These are phyloP conservation scores for Neurospora terricola DNA, from an alignment of 495 filamentous ascomycete species.

Conservation along the genomic window DNA sequence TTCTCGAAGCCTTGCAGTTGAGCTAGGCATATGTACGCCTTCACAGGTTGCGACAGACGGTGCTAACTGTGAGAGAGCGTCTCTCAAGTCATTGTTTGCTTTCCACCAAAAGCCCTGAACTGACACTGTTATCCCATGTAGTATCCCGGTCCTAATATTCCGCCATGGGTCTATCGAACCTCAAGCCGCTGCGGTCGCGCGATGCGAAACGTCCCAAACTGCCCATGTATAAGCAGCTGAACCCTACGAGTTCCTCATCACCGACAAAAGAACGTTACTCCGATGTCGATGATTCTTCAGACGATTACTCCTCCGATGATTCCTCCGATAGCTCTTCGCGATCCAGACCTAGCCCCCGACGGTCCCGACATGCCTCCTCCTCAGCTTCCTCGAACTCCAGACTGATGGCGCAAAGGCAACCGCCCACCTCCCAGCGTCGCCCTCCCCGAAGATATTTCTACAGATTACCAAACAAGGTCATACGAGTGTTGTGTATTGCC, in stretches of 20 bases:
- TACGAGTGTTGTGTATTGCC: constrained; percentile 61
- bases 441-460: constrained; percentile 40
- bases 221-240: constrained; percentile 32
- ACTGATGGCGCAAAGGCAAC: constrained; percentile 40
- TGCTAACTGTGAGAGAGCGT: background rate
- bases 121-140: background rate
- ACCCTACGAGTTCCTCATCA: constrained; percentile 9
- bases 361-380: constrained; percentile 40
- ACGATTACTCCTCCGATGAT: constrained; percentile 32
- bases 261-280: constrained; percentile 34
- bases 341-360: constrained; percentile 29
- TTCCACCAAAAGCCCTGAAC: background rate
- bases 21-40: background rate
- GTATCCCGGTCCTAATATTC: background rate
- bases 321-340: constrained; percentile 28
- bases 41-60: background rate
- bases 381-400: constrained; percentile 41
- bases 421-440: constrained; percentile 25
- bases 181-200: constrained; percentile 25
- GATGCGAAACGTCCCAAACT: constrained; percentile 27
- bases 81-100: background rate
- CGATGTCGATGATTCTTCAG: constrained; percentile 32
- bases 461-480: constrained; percentile 51
- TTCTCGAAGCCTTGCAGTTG: background rate
- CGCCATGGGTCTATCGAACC: constrained; percentile 19